A percentile compares a stretch with the other conserved stretches of the same genome.
Conservation (phyloP, 495 filamentous ascomycete genomes). For the Penicillium lividum region DNA sequence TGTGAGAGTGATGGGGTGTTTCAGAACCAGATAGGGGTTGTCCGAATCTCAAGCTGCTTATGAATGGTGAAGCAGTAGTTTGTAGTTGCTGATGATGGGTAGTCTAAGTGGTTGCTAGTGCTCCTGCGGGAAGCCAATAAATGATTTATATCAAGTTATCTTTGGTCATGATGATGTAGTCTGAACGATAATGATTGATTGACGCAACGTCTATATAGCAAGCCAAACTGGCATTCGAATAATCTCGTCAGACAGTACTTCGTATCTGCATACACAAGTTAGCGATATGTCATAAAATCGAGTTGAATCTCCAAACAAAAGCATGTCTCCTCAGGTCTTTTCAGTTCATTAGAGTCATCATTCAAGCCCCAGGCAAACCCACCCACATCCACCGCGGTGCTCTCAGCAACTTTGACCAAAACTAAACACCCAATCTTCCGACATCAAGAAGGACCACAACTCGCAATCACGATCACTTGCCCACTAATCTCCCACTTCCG, state of each 20-base stretch:
- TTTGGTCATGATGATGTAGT: background rate
- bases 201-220: background rate
- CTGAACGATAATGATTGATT: background rate
- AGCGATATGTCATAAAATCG: background rate
- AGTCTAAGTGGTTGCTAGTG: constrained; percentile 19
- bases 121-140: constrained; percentile 16
- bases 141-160: constrained; percentile 9
- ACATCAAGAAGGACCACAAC: background rate
- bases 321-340: constrained; percentile 59
- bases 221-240: background rate
- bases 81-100: background rate
- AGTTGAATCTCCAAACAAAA: background rate
- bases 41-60: background rate
- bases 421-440: constrained; percentile 6
- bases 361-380: constrained; percentile 31
- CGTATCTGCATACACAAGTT: background rate
- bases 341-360: constrained; percentile 57
- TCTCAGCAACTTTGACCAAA: constrained; percentile 9
- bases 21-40: background rate
- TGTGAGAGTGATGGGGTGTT: background rate
- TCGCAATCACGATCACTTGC: constrained; percentile 7
- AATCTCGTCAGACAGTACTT: background rate
- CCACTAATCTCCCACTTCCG: background rate
- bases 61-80: background rate
- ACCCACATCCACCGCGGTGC: constrained; percentile 37